These are phyloP conservation scores for Samsoniella hepiali DNA, from an alignment of 2,329 filamentous ascomycete genomes.

Conservation along the genomic window DNA sequence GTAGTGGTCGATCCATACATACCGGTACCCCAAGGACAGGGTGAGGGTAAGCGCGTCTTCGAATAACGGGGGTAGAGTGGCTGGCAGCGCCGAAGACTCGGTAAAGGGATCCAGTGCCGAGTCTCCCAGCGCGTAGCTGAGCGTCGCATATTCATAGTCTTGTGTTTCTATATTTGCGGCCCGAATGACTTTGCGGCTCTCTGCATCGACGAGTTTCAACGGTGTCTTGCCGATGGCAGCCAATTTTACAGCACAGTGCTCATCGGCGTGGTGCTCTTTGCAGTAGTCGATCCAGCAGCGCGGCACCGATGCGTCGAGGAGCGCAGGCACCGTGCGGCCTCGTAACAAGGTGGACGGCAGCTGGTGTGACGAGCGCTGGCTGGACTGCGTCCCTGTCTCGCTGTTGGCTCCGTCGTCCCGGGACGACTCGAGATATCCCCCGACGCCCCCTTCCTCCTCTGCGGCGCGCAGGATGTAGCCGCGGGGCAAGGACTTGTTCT, in stretches of 20 bases:
- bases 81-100: constrained; percentile 25
- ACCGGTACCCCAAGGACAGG: constrained; percentile 32
- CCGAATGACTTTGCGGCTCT: constrained; percentile 29
- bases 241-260: constrained; percentile 24
- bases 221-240: constrained; percentile 19
- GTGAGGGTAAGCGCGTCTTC: constrained; percentile 34
- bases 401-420: constrained; percentile 12
- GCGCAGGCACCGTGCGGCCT: constrained; percentile 32
- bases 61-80: constrained; percentile 30
- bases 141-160: constrained; percentile 31
- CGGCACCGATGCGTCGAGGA: constrained; percentile 30
- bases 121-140: constrained; percentile 33
- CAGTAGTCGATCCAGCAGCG: constrained; percentile 37
- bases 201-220: constrained; percentile 34
- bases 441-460: constrained; percentile 26
- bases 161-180: constrained; percentile 27
- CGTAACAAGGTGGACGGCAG: constrained; percentile 22
- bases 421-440: constrained; percentile 23
- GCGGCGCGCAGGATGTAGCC: constrained; percentile 35
- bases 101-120: background rate
- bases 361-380: background rate
- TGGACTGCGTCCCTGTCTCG: constrained; percentile 4
- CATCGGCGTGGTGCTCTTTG: constrained; percentile 28
- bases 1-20: constrained; percentile 38
- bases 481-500: constrained; percentile 36